phyloP scores from a whole-genome alignment of 192 early-diverging fungal species.

The Podila epicladia region DNA sequence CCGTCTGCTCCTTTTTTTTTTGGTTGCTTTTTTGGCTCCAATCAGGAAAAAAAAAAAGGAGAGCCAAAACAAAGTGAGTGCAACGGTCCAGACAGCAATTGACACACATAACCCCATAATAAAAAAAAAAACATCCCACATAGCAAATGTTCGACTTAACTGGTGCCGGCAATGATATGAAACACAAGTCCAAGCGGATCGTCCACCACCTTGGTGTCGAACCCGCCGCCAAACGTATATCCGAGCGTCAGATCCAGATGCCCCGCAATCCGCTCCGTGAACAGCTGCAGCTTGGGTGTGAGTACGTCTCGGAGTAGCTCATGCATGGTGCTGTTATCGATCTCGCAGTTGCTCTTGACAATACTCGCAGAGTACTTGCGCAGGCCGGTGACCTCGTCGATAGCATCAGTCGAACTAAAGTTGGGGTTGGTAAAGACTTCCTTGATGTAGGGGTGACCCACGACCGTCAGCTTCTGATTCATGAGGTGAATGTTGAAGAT shows the following conservation, averaged over 20 bases:
- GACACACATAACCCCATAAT: too few species aligned
- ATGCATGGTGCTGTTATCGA: slow-evolving; percentile 14
- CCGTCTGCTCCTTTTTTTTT: too few species aligned
- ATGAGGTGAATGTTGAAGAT: slow-evolving; percentile 25
- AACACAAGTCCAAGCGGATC: slow-evolving; percentile 10
- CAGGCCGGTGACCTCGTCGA: slow-evolving; percentile 33
- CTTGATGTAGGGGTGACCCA: slow-evolving; percentile 32
- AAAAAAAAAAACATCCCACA: too few species aligned
- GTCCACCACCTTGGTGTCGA: slow-evolving; percentile 21
- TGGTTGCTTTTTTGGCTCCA: background rate
- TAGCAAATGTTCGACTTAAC: slow-evolving; percentile 12
- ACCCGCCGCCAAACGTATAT: slow-evolving; percentile 21
- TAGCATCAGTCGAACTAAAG: slow-evolving; percentile 20
- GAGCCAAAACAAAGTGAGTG: background rate
- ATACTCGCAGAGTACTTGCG: slow-evolving; percentile 6
- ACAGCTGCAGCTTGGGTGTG: slow-evolving; percentile 32
- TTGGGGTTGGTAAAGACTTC: slow-evolving; percentile 38
- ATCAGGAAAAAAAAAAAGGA: background rate
- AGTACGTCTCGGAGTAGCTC: slow-evolving; percentile 36
- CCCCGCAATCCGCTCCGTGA: slow-evolving; percentile 10
- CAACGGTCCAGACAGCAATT: background rate
- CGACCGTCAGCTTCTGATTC: slow-evolving; percentile 13
- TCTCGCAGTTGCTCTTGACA: slow-evolving; percentile 17
- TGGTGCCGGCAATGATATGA: slow-evolving; percentile 46
- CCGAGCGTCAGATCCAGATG: slow-evolving; percentile 29